These are phyloP conservation scores for Pleurotus cornucopiae DNA, from an alignment of 768 basidiomycete species.

Conservation along the genomic window DNA sequence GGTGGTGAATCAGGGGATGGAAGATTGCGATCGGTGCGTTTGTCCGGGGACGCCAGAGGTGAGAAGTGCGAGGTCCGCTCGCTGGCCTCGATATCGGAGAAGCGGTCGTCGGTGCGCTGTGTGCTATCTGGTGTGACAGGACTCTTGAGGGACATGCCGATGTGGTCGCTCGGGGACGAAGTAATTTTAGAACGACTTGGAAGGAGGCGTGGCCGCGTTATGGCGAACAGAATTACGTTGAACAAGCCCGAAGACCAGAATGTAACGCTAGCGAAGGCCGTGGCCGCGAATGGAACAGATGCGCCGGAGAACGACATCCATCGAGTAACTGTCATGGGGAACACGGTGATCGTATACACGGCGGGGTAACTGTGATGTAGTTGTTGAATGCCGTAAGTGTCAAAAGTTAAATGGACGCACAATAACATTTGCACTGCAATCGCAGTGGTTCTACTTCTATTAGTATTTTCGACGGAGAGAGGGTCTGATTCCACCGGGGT, in stretches of 20 bases:
- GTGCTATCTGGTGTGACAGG: constrained; percentile 14
- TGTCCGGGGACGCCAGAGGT: not conserved
- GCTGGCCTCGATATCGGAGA: not conserved
- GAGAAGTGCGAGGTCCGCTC: not conserved
- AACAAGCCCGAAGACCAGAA: constrained; percentile 8
- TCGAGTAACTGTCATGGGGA: constrained; percentile 1
- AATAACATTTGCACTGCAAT: constrained; percentile 35
- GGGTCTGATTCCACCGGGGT: not conserved
- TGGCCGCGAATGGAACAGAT: constrained; percentile 29
- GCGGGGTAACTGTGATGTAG: constrained; percentile 26
- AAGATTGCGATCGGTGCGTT: not conserved
- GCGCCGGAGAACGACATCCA: constrained; percentile 15
- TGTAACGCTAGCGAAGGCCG: constrained; percentile 16
- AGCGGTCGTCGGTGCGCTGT: not conserved
- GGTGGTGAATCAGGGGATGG: not conserved
- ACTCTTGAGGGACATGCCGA: constrained; percentile 28
- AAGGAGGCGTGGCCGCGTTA: constrained; percentile 4
- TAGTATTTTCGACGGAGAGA: not conserved
- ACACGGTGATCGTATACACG: constrained; percentile 13
- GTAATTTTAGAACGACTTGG: not conserved
- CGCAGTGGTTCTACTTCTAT: constrained; percentile 8
- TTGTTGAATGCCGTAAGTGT: not conserved
- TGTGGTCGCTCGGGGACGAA: not conserved
- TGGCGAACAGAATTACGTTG: constrained; percentile 6
- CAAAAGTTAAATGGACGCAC: constrained; percentile 21